Evolutionary conservation across 495 filamentous ascomycete genomes (phyloP), one percentile per base, ranked within the genome.

Genomic region (Geoglossum glabrum): DNA sequence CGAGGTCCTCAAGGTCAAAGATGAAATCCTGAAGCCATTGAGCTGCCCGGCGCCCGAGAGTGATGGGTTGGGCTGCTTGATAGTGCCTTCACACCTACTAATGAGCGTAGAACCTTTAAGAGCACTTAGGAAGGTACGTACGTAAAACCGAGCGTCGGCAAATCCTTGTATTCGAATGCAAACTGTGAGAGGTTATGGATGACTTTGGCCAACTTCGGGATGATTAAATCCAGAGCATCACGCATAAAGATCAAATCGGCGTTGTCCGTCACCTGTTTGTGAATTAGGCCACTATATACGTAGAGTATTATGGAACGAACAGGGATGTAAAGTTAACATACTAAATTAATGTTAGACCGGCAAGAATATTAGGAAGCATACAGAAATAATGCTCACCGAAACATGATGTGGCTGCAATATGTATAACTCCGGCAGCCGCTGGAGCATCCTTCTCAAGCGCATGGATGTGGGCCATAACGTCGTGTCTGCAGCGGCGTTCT

Each of bases 21-120:
- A 92, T 72, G 17, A 97, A 76, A 65, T 95, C 87, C 67, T 92
- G 86, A 45, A 84, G 80, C 90, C 90, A 96, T 61, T 88, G 80
- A 55, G 78, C 77, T 15, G 86, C 80, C 61, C 85, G 73, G 64
- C 83, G 83, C 57, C 92, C 90, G 21, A 96, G 84, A 10, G 92
- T 94, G 59, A 86, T 90, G 57, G 83, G 72, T 69, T 90, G 84
- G 2, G 8, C 71, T 66, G 6, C 80, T 78, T 61, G 84, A 75
- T 70, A 92, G 11, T 34, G 31, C 31, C 31, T 34, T 34, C 31
- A 34, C 31, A 34, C 11, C 11, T 34, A 34, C 11, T 5, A 34
- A 34, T 34, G 5, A 34, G 31, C 31, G 11, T 34, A 11, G 31
- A 34, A 34, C 11, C 31, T 11, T 34, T 5, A 34, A 34, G 31